phyloP scores from a whole-genome alignment of 768 basidiomycete species.

The Tubosaeta sp. region DNA sequence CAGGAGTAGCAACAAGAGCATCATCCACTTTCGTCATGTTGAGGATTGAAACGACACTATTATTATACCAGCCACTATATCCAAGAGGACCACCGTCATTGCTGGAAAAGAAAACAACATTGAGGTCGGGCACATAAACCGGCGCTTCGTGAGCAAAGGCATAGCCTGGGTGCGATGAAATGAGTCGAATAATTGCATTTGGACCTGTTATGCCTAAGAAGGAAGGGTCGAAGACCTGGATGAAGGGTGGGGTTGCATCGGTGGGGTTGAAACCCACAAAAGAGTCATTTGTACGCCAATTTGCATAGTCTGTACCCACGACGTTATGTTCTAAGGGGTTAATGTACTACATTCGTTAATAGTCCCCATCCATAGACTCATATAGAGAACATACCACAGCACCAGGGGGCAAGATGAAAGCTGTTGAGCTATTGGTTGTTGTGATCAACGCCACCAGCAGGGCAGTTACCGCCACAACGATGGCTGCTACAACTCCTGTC shows the following conservation, averaged over 20 bases:
- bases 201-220: conserved; percentile 60
- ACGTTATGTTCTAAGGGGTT: conserved; percentile 51
- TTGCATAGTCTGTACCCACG: conserved; percentile 39
- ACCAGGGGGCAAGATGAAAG: conserved; percentile 14
- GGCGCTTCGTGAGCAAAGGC: conserved; percentile 81
- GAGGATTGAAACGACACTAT: conserved; percentile 61
- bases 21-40: conserved; percentile 50
- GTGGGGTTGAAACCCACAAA: conserved; percentile 58
- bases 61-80: conserved; percentile 58
- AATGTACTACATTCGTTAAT: conserved; percentile 38
- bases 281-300: conserved; percentile 35
- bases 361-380: background rate
- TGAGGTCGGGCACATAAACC: conserved; percentile 55
- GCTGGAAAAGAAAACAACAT: conserved; percentile 71
- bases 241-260: conserved; percentile 52
- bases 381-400: conserved; percentile 18
- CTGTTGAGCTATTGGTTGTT: background rate
- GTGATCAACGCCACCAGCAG: background rate
- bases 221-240: conserved; percentile 49
- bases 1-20: conserved; percentile 35
- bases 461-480: background rate
- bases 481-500: background rate
- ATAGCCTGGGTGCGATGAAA: conserved; percentile 60
- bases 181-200: conserved; percentile 52
- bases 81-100: conserved; percentile 66